These are phyloP conservation scores for Linnemannia hyalina DNA, from an alignment of 192 early-diverging fungal genomes.

Conservation along the genomic window DNA sequence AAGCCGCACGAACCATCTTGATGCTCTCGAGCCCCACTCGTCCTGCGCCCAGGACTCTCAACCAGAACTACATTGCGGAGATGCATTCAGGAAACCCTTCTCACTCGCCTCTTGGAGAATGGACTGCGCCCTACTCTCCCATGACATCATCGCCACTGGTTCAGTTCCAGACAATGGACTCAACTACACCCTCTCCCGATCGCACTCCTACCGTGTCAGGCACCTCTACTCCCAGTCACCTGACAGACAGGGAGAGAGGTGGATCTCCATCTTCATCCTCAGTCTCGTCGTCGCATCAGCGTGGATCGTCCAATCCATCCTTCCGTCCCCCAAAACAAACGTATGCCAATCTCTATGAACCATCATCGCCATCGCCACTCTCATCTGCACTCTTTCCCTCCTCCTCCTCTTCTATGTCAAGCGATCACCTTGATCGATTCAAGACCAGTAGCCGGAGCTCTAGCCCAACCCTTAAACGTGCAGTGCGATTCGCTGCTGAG, in stretches of 20 bases:
- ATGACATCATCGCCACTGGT: slow-evolving; percentile 35
- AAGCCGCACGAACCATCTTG: slow-evolving; percentile 47
- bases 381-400: slow-evolving; percentile 33
- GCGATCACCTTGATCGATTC: slow-evolving; percentile 14
- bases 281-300: not conserved
- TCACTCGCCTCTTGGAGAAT: slow-evolving; percentile 27
- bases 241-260: slow-evolving; percentile 4
- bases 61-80: slow-evolving; percentile 24
- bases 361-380: slow-evolving; percentile 39
- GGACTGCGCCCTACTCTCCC: slow-evolving; percentile 43
- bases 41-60: slow-evolving; percentile 31
- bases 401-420: slow-evolving; percentile 1
- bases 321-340: slow-evolving; percentile 2
- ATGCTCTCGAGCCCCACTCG: slow-evolving; percentile 54
- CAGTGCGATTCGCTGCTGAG: slow-evolving; percentile 29
- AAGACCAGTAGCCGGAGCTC: slow-evolving; percentile 37
- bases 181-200: slow-evolving; percentile 26
- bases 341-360: slow-evolving; percentile 31
- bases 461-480: slow-evolving; percentile 41
- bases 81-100: slow-evolving; percentile 28
- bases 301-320: not conserved
- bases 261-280: not conserved
- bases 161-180: slow-evolving; percentile 40
- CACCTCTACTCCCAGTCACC: not conserved
- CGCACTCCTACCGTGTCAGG: not conserved